Evolutionary conservation across 1,139 yeast genomes (phyloP), one percentile per base, ranked within the genome.

Genomic region (Diutina catenulata): DNA sequence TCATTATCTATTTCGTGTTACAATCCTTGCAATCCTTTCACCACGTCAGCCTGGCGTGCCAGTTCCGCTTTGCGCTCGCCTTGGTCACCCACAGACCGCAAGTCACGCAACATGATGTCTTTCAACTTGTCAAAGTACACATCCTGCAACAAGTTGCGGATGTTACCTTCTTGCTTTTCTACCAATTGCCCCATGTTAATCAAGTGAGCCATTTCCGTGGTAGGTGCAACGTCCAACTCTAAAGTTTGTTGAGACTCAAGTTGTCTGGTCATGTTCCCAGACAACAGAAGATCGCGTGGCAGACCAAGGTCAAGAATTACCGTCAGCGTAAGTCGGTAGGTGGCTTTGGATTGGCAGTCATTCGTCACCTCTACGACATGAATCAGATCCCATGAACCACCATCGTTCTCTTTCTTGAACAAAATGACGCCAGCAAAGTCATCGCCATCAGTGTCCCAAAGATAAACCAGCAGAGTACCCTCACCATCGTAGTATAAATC

Each of bases 401-500:
- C 62, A 35, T 68, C 75, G 25, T 70, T 66, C 40, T 70, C 67
- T 58, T 91, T 91, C 61, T 88, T 84, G 52, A 91, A 69, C 45
- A 91, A 65, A 11, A 80, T 88, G 7, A 87, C 96, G 9, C 98
- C 98, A 2, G 96, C 96, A 64, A 91, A 86, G 7, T 62, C 68
- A 31, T 66, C 76, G 33, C 75, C 83, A 25, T 59, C 63, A 5
- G 76, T 71, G 49, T 84, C 94, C 98, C 98, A 91, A 38, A 91
- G 64, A 54, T 91, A 91, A n/a, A 81, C 94, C 41, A 91, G 79
- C 2, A 94, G 80, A 33, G 81, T 68, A 2, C 72, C 73, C 15
- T 95, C 93, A 27, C 97, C 96, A 56, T 88, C 97, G 56, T 87
- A 91, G 62, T 91, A 91, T 49, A 91, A 62, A 54, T 91, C 98